Evolutionary conservation across 352 stramenopile species (phyloP).

Genomic region (Globisporangium cederbergense): DNA sequence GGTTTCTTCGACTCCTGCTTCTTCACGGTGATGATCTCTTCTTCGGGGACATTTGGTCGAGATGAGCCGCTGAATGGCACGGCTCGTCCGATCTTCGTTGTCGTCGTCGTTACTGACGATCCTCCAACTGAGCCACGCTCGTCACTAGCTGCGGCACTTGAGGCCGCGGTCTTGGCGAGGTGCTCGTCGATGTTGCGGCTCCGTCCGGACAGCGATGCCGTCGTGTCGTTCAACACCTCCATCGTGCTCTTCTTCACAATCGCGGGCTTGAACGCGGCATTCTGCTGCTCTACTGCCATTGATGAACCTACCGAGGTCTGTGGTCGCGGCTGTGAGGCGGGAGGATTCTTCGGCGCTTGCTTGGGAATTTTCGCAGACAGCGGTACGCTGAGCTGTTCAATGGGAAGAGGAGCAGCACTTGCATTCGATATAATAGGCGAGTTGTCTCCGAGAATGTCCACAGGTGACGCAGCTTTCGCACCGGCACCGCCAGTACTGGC

Average conservation of each 20-base stretch:
- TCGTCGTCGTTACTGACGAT: neutral
- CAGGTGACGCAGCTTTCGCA: slow-evolving; percentile 22
- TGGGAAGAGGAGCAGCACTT: slow-evolving; percentile 13
- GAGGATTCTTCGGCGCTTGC: slow-evolving; percentile 14
- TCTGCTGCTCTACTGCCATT: neutral
- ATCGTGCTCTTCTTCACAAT: slow-evolving; percentile 60
- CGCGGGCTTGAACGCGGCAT: slow-evolving; percentile 16
- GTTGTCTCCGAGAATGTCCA: slow-evolving; percentile 45
- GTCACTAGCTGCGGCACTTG: neutral
- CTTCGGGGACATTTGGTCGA: slow-evolving; percentile 54
- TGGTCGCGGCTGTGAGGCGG: neutral
- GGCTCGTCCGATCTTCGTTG: slow-evolving; percentile 36
- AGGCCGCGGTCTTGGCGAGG: neutral
- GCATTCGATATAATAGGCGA: slow-evolving; percentile 23
- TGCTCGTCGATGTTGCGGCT: slow-evolving; percentile 21
- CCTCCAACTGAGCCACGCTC: neutral
- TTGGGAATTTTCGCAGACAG: slow-evolving; percentile 22
- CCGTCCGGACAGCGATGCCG: slow-evolving; percentile 29
- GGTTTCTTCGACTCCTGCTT: slow-evolving; percentile 44
- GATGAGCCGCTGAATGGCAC: slow-evolving; percentile 52
- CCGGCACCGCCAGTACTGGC: neutral
- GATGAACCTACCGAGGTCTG: neutral
- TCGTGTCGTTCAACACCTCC: slow-evolving; percentile 70
- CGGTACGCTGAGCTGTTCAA: slow-evolving; percentile 15
- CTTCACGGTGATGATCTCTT: slow-evolving; percentile 69